Evolutionary conservation across 1,139 yeast species (phyloP), one percentile per base, ranked within the genome.

Genomic region (Dujonia santamariae): DNA sequence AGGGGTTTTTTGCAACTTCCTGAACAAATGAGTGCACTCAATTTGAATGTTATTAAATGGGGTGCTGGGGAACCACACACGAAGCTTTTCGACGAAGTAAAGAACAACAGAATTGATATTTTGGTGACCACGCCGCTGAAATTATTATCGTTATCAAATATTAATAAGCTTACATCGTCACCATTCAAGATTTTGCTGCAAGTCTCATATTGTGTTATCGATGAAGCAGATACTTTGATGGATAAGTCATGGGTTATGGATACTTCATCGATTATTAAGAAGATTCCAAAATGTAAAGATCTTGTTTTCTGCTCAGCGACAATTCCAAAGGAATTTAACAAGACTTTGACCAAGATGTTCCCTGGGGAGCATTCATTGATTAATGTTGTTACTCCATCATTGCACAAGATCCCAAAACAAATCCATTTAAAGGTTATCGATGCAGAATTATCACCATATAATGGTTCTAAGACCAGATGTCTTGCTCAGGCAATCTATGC

Each of bases 191-290:
- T 65, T 8, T 60, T 78, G 35, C 57, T 63, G 5, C 61, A 61
- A 24, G 74, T 78, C 0, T 69, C 73, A 19, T 82, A 74, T 47
- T 67, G 85, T 37, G 90, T 85, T 3, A 74, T 85, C n/a, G 98
- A 92, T 55, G 98, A 92, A 56, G 97, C 98, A 0, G 98, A 92
- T 56, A 85, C 97, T 0, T 63, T 92, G 36, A 73, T 92, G 79
- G 96, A 90, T 51, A 75, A 78, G 36, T 83, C 95, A 0, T 90
- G 92, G 75, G 61, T 80, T 12, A 74, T 74, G 24, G 81, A 80
- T 39, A 86, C 96, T 1, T 72, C 78, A 44, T 57, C 67, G 4
- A 72, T 78, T 1, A 59, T 88, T 22, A 67, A 66, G 30, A 57
- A 63, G 34, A 70, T 85, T 55, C 65, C 72, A 3, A 72, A 75